A percentile compares a stretch with the other conserved stretches of the same genome.
These are phyloP conservation scores for Candida xiaguanensis DNA, from an alignment of 805 yeast species.

Conservation along the genomic window DNA sequence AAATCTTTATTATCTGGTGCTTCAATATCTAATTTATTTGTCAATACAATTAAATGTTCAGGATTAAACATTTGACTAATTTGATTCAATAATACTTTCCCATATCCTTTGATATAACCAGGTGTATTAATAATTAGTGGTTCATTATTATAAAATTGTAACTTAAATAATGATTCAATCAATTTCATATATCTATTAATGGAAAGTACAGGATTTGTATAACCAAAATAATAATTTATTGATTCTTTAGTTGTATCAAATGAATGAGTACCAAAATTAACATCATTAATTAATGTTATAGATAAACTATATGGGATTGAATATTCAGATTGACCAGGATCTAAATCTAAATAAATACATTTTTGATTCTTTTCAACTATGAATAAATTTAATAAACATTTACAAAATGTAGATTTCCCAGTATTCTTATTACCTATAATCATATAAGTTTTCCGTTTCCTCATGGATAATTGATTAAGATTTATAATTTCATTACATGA, in stretches of 20 bases:
- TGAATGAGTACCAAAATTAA: slow-evolving; percentile 21
- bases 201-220: slow-evolving; percentile 60
- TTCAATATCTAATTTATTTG: slow-evolving; percentile 17
- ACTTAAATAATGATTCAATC: slow-evolving; percentile 36
- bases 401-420: slow-evolving; percentile 75
- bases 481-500: slow-evolving; percentile 1
- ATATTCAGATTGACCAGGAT: slow-evolving; percentile 86
- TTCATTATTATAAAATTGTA: slow-evolving; percentile 20
- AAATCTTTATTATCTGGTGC: slow-evolving; percentile 26
- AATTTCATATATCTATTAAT: slow-evolving; percentile 53
- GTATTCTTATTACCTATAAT: slow-evolving; percentile 68
- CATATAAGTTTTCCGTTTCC: slow-evolving; percentile 26
- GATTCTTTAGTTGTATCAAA: background rate
- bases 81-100: slow-evolving; percentile 58
- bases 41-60: slow-evolving; percentile 52
- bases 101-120: slow-evolving; percentile 90
- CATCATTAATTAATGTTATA: slow-evolving; percentile 32
- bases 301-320: slow-evolving; percentile 72
- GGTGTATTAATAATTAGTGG: slow-evolving; percentile 72
- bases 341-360: slow-evolving; percentile 64
- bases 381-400: slow-evolving; percentile 49
- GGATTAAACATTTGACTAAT: slow-evolving; percentile 48
- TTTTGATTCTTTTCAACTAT: slow-evolving; percentile 23
- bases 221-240: slow-evolving; percentile 52
- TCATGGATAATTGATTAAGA: background rate